Percentiles rank a stretch among this genome's conserved stretches.
phyloP scores from a whole-genome alignment of 2,329 filamentous ascomycete genomes.

The Leptographium procerum region DNA sequence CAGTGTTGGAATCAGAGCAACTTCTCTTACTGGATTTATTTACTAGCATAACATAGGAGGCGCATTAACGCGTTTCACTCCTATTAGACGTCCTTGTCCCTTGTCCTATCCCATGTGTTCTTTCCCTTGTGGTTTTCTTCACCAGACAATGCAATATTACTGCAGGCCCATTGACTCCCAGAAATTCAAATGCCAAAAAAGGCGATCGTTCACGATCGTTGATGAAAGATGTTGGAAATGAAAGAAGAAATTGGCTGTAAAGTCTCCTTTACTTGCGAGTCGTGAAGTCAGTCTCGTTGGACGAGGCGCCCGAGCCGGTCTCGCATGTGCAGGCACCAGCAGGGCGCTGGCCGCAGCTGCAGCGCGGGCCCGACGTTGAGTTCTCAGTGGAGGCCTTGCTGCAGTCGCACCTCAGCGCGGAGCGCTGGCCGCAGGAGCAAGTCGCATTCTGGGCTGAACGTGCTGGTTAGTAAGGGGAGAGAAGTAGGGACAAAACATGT shows the following conservation, averaged over 20 bases:
- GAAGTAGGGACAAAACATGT: no score
- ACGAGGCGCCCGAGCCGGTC: conserved; percentile 53
- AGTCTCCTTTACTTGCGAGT: conserved; percentile 40
- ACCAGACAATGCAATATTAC: not conserved
- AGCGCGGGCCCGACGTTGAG: conserved; percentile 57
- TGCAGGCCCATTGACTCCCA: not conserved
- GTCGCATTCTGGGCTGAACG: conserved; percentile 48
- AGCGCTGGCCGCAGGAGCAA: conserved; percentile 85
- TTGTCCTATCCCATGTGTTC: not conserved
- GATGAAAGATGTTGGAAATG: no score
- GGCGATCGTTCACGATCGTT: not conserved
- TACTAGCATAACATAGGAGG: not conserved
- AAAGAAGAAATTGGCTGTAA: no score
- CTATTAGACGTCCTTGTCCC: not conserved
- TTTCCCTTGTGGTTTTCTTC: not conserved
- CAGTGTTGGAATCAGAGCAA: no score
- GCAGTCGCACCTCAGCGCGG: conserved; percentile 78
- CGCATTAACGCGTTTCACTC: not conserved
- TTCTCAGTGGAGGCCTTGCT: conserved; percentile 69
- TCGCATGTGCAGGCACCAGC: conserved; percentile 76
- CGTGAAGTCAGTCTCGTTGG: conserved; percentile 75
- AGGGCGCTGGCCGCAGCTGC: conserved; percentile 72
- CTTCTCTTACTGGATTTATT: not conserved
- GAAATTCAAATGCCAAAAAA: not conserved
- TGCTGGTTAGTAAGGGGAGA: not conserved